These are phyloP conservation scores for Poa annua DNA, from an alignment of 176 grass and related monocot species.

Conservation along the genomic window DNA sequence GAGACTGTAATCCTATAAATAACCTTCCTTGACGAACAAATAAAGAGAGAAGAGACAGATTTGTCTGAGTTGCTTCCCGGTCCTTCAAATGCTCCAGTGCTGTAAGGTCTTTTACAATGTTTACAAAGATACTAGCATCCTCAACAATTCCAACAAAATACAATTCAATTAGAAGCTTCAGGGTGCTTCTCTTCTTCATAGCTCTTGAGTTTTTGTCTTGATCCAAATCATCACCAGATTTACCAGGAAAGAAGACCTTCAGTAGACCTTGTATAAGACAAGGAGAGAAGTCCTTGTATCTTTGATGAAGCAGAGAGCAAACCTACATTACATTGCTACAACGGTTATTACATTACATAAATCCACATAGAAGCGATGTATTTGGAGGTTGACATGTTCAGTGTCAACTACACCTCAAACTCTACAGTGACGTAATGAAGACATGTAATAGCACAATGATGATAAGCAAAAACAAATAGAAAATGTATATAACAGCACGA, in stretches of 20 bases:
- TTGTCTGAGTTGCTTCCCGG: constrained; percentile 93
- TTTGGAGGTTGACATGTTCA: constrained; percentile 24
- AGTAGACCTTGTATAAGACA: constrained; percentile 88
- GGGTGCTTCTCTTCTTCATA: constrained; percentile 95
- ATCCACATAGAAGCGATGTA: constrained; percentile 3
- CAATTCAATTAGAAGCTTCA: constrained; percentile 95
- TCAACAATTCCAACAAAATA: constrained; percentile 97
- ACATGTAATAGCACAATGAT: neutral
- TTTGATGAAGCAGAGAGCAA: constrained; percentile 97
- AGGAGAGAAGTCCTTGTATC: constrained; percentile 98
- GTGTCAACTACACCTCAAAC: constrained; percentile 12
- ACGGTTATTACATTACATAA: constrained; percentile 38
- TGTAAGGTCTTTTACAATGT: constrained; percentile 95
- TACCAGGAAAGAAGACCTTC: constrained; percentile 92
- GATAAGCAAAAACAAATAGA: neutral
- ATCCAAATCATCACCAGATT: constrained; percentile 92
- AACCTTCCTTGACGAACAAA: constrained; percentile 90
- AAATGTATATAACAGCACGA: neutral
- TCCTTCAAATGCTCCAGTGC: constrained; percentile 86
- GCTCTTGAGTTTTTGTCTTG: constrained; percentile 78
- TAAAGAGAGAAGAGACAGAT: constrained; percentile 91
- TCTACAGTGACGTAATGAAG: constrained; percentile 8
- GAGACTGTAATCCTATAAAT: constrained; percentile 67
- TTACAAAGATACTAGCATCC: constrained; percentile 86
- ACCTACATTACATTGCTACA: constrained; percentile 62